Base-by-base conservation (phyloP, 805 yeast genomes). In the Hanseniaspora valbyensis region DNA sequence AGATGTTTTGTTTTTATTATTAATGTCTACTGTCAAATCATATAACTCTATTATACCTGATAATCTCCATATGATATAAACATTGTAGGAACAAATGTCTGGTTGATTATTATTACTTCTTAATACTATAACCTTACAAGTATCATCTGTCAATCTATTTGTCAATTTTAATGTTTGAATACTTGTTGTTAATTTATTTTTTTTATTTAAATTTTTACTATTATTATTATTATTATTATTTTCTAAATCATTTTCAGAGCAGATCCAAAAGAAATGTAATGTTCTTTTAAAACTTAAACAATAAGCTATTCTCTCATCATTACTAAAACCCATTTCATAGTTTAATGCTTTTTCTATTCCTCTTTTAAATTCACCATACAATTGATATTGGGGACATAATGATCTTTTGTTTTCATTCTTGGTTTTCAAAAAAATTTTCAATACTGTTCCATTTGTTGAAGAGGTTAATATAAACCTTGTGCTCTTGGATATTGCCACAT, bases 221-320 rank as follows among this genome's bases (percentile, higher is more conserved):
- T 34, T 8, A 39, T 34, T 39, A 29, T 22, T 29, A 12, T 37
- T 42, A 16, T 18, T 59, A 14, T 56, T 63, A 29, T 61, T 64
- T n/a, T 58, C 59, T 1, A 60, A 56, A 2, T 62, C 54, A 22
- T 80, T 69, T 60, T 81, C 83, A 66, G 78, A 92, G 2, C 90
- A 76, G 21, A 16, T 16, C 9, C 6, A 13, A 19, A 24, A 48
- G 2, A 48, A 40, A 65, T 92, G 98, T 49, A 92, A 67, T 0
- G 98, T 92, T 57, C 78, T 81, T 61, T 90, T 92, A 66, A 87
- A 95, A 14, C 95, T 82, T 22, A 92, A 68, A 5, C 87, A 88
- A 0, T 96, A 96, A 44, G 92, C 69, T 58, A 78, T 76, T 10
- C 78, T 65, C 42, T 87, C 89, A 56, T 78, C 74, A 8, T 84